Conservation (phyloP, 345 rosid genomes). For the Eucalyptus polyanthemos region DNA sequence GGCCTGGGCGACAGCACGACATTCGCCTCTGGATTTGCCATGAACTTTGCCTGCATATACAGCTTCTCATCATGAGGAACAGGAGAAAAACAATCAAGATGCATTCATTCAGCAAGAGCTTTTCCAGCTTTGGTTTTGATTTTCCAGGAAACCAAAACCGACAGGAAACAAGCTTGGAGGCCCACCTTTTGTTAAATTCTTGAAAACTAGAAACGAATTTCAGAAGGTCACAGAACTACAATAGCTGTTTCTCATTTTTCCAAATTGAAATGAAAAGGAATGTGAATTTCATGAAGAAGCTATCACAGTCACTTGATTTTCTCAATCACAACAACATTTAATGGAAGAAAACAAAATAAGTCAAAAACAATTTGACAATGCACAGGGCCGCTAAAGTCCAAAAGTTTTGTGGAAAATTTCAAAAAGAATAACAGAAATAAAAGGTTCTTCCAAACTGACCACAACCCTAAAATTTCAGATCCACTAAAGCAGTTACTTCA, state of each 20-base stretch:
- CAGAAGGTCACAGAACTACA: neutral
- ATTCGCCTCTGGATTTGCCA: slow-evolving; percentile 16
- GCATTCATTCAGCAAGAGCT: neutral
- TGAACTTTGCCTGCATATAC: slow-evolving; percentile 35
- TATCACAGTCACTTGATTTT: neutral
- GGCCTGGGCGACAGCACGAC: slow-evolving; percentile 31
- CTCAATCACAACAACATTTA: neutral
- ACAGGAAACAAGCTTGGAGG: neutral
- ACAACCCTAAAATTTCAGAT: neutral
- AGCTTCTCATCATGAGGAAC: neutral
- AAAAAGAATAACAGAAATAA: neutral
- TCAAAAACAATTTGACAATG: neutral
- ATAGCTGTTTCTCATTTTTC: neutral
- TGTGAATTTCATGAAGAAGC: neutral
- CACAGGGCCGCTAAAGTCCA: neutral
- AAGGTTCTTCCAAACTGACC: neutral
- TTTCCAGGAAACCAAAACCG: neutral
- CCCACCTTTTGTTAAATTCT: neutral
- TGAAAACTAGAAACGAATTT: neutral
- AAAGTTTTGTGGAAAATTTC: neutral
- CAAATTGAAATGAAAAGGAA: neutral
- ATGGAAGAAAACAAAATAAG: neutral
- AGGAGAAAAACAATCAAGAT: neutral
- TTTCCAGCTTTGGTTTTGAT: neutral
- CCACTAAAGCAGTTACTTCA: neutral